Conservation (phyloP, 441 rosid genomes). For the Hura crepitans region DNA sequence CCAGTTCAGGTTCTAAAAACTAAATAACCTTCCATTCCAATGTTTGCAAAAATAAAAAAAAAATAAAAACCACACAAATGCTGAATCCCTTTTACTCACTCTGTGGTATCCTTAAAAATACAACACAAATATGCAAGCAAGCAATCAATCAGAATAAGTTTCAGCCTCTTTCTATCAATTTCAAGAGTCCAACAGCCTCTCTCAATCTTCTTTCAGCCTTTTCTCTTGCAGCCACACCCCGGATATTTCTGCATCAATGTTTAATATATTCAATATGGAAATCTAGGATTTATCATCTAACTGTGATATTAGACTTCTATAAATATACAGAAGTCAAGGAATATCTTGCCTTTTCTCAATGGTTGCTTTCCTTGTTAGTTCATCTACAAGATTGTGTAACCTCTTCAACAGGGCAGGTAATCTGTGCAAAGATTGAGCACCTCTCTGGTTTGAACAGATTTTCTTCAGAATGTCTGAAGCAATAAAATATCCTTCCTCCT, state of each 20-base stretch:
- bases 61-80: too few relatives aligned
- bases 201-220: constrained; percentile 56
- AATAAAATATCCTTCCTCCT: constrained; percentile 77
- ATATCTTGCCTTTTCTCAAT: constrained; percentile 50
- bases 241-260: constrained; percentile 43
- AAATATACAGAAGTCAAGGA: not conserved
- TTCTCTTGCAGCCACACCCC: constrained; percentile 37
- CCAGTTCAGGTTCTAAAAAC: too few relatives aligned
- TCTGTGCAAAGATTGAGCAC: constrained; percentile 45
- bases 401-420: constrained; percentile 65
- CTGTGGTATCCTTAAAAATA: too few relatives aligned
- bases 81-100: too few relatives aligned
- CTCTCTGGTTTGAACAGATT: constrained; percentile 50
- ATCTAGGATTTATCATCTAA: not conserved
- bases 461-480: constrained; percentile 64
- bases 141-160: not conserved
- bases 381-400: constrained; percentile 61
- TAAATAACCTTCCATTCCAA: too few relatives aligned
- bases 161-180: constrained; percentile 30
- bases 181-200: constrained; percentile 57
- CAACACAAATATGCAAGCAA: too few relatives aligned
- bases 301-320: not conserved
- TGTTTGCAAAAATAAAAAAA: too few relatives aligned
- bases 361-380: constrained; percentile 55
- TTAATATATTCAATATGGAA: not conserved